Percentiles rank a stretch among this genome's conserved stretches.
These are phyloP conservation scores for Exutisphaerella laricina DNA, from an alignment of 2,329 filamentous ascomycete genomes.

Conservation along the genomic window DNA sequence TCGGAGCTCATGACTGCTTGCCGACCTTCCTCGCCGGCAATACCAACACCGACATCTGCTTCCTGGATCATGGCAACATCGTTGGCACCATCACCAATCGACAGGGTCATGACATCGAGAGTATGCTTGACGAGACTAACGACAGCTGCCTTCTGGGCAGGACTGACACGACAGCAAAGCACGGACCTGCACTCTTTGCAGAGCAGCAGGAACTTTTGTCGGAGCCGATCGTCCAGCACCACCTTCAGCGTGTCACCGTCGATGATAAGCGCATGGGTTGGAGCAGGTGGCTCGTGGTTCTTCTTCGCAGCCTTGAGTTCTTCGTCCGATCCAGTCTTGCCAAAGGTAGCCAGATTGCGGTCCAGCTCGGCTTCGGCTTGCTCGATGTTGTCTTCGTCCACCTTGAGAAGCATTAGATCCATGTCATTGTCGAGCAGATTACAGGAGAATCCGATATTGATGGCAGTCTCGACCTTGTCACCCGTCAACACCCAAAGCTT, in stretches of 20 bases:
- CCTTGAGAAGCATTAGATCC: constrained; percentile 87
- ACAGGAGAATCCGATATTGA: constrained; percentile 99
- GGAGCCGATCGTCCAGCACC: constrained; percentile 73
- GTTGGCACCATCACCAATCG: constrained; percentile 89
- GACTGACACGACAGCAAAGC: constrained; percentile 93
- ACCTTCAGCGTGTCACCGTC: constrained; percentile 90
- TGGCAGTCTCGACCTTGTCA: constrained; percentile 98
- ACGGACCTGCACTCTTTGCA: constrained; percentile 98
- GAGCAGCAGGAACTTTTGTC: constrained; percentile 87
- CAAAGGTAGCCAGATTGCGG: constrained; percentile 65
- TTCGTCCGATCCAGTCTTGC: constrained; percentile 75
- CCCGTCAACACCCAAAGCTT: constrained; percentile 98
- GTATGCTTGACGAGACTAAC: constrained; percentile 93
- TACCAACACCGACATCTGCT: constrained; percentile 92
- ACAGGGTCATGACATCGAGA: constrained; percentile 91
- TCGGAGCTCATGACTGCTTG: constrained; percentile 96
- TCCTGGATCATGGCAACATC: constrained; percentile 98
- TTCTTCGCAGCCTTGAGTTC: constrained; percentile 73
- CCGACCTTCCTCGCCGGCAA: constrained; percentile 85
- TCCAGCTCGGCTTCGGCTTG: constrained; percentile 67
- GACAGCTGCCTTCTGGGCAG: constrained; percentile 94
- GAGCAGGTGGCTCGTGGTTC: constrained; percentile 77
- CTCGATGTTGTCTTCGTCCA: constrained; percentile 65
- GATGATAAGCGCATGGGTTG: constrained; percentile 89
- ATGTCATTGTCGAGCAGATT: constrained; percentile 96